Conservation (phyloP, 345 rosid genomes). For the Sonneratia alba region DNA sequence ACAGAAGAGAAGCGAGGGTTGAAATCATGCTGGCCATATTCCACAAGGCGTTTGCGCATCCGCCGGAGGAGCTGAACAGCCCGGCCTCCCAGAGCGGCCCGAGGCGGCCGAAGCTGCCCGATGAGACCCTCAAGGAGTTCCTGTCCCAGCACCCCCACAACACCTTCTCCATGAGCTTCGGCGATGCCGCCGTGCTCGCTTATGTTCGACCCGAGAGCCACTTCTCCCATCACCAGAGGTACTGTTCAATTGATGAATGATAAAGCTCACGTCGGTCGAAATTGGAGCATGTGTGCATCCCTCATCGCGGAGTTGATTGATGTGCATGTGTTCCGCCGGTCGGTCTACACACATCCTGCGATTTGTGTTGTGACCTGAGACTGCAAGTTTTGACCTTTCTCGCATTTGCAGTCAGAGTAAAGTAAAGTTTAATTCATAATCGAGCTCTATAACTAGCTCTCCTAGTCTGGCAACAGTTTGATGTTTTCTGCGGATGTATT, state of each 20-base stretch:
- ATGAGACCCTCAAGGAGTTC: conserved; percentile 57
- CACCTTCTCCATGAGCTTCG: conserved; percentile 61
- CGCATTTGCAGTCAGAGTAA: too few relatives aligned
- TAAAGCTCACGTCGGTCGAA: too few relatives aligned
- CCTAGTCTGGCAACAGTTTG: too few relatives aligned
- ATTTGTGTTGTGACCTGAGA: background rate
- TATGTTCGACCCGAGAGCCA: conserved; percentile 32
- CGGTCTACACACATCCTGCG: background rate
- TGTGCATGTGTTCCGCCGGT: too few relatives aligned
- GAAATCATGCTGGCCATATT: conserved; percentile 79
- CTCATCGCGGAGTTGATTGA: too few relatives aligned
- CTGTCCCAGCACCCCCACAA: conserved; percentile 38
- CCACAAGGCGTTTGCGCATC: conserved; percentile 61
- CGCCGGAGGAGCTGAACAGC: conserved; percentile 87
- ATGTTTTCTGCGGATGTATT: too few relatives aligned
- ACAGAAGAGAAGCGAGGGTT: background rate
- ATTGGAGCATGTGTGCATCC: too few relatives aligned
- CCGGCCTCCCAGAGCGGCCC: conserved; percentile 51
- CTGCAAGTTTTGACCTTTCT: too few relatives aligned
- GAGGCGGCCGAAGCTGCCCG: conserved; percentile 49
- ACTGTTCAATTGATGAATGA: background rate
- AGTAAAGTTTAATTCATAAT: too few relatives aligned
- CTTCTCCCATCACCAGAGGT: conserved; percentile 46
- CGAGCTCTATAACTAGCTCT: too few relatives aligned
- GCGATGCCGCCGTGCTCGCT: conserved; percentile 61